phyloP scores from a whole-genome alignment of 1,139 yeast genomes.

The Pichia norvegensis region DNA sequence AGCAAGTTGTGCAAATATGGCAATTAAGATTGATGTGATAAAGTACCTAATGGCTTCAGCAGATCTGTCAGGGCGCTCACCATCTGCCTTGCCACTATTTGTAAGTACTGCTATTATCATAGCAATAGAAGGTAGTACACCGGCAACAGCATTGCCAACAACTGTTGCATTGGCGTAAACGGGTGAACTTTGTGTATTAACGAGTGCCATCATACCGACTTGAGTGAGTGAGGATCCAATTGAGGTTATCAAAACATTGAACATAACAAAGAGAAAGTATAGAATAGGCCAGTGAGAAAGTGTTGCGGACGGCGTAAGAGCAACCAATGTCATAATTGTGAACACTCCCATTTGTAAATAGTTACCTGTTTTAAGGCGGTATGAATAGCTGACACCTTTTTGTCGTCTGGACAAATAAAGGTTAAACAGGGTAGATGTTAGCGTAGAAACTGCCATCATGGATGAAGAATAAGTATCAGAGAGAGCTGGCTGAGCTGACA shows the following conservation, averaged over 20 bases:
- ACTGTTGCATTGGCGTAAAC: slow-evolving; percentile 79
- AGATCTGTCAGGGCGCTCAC: slow-evolving; percentile 14
- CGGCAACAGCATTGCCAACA: slow-evolving; percentile 94
- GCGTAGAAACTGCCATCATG: slow-evolving; percentile 83
- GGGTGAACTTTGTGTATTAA: slow-evolving; percentile 62
- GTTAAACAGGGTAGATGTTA: slow-evolving; percentile 57
- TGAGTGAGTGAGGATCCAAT: slow-evolving; percentile 70
- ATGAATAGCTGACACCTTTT: slow-evolving; percentile 50
- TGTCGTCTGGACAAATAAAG: slow-evolving; percentile 64
- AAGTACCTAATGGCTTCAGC: slow-evolving; percentile 45
- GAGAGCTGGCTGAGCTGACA: slow-evolving; percentile 42
- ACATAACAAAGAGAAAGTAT: slow-evolving; percentile 45
- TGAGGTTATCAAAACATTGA: slow-evolving; percentile 51
- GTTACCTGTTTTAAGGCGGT: slow-evolving; percentile 55
- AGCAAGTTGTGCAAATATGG: slow-evolving; percentile 35
- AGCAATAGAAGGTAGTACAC: slow-evolving; percentile 79
- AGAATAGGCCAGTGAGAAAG: slow-evolving; percentile 24
- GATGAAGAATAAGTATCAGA: slow-evolving; percentile 66
- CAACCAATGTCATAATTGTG: slow-evolving; percentile 38
- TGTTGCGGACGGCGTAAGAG: slow-evolving; percentile 36
- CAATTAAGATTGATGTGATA: slow-evolving; percentile 59
- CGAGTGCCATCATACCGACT: slow-evolving; percentile 85
- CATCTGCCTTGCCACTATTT: slow-evolving; percentile 19
- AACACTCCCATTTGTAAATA: slow-evolving; percentile 45
- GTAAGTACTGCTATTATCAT: slow-evolving; percentile 51